These are phyloP conservation scores for Aristolochia fimbriata DNA, from an alignment of 164 flowering plant species.

Conservation along the genomic window DNA sequence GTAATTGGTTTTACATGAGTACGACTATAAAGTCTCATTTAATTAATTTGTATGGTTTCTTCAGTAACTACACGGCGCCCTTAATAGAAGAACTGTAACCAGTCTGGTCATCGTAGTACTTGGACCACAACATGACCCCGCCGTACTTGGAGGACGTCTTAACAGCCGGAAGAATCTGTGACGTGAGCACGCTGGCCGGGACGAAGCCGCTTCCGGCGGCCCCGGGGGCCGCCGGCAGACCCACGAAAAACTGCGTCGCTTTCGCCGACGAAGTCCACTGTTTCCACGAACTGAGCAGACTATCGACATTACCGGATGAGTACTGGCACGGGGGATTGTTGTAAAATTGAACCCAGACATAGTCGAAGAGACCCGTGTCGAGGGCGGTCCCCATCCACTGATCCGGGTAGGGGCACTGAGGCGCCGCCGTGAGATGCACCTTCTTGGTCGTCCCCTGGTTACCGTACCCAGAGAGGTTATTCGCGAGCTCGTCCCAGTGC, in stretches of 20 bases:
- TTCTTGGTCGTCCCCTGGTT: constrained; percentile 5
- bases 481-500: constrained; percentile 17
- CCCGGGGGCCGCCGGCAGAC: constrained; percentile 13
- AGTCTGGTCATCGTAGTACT: constrained; percentile 9
- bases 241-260: constrained; percentile 14
- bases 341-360: constrained; percentile 27
- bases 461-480: constrained; percentile 3
- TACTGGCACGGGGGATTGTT: constrained; percentile 13
- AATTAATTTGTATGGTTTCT: not conserved
- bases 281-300: constrained; percentile 12
- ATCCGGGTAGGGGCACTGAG: constrained; percentile 25
- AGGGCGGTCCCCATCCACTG: constrained; percentile 9
- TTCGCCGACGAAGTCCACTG: constrained; percentile 11
- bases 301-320: not conserved
- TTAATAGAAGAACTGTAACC: constrained; percentile 14
- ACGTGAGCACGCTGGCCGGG: constrained; percentile 8
- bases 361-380: constrained; percentile 22
- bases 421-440: constrained; percentile 20
- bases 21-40: no score
- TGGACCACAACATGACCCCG: constrained; percentile 22
- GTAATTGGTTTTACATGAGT: no score
- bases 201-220: constrained; percentile 16
- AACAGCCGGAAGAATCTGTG: constrained; percentile 15
- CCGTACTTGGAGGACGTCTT: constrained; percentile 20
- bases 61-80: constrained; percentile 4